Conservation (phyloP, 345 rosid genomes). For the Bruguiera sexangula region DNA sequence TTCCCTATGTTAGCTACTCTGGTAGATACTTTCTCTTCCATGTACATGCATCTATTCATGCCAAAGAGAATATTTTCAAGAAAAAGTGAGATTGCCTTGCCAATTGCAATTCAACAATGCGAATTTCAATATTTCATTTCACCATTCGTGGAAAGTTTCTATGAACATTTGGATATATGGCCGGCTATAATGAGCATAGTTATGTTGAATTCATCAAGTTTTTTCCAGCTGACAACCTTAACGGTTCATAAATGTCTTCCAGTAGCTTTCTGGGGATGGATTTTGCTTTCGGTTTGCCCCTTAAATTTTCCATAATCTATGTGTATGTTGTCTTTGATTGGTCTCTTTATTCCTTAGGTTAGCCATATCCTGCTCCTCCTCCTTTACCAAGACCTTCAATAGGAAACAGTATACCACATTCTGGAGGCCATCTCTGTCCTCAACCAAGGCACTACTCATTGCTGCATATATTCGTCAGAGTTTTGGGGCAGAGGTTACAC, state of each 20-base stretch:
- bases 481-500: background rate
- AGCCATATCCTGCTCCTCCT: slow-evolving; percentile 5
- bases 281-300: background rate
- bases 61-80: no score
- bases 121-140: background rate
- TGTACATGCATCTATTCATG: background rate
- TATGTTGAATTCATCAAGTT: background rate
- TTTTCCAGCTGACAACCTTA: background rate
- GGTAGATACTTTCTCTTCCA: background rate
- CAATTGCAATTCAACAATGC: background rate
- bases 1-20: slow-evolving; percentile 16
- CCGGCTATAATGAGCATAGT: background rate
- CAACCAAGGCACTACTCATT: background rate
- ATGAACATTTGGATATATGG: background rate
- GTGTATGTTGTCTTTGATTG: slow-evolving; percentile 2
- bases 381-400: background rate
- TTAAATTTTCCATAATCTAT: background rate
- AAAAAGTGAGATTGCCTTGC: background rate
- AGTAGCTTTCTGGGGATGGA: background rate
- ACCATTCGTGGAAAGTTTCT: background rate
- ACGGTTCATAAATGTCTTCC: background rate
- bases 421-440: slow-evolving; percentile 11
- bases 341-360: slow-evolving; percentile 11
- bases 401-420: slow-evolving; percentile 7
- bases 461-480: background rate